These are phyloP conservation scores for Tilletiaria anomala DNA, from an alignment of 1,284 basidiomycete species.

Conservation along the genomic window DNA sequence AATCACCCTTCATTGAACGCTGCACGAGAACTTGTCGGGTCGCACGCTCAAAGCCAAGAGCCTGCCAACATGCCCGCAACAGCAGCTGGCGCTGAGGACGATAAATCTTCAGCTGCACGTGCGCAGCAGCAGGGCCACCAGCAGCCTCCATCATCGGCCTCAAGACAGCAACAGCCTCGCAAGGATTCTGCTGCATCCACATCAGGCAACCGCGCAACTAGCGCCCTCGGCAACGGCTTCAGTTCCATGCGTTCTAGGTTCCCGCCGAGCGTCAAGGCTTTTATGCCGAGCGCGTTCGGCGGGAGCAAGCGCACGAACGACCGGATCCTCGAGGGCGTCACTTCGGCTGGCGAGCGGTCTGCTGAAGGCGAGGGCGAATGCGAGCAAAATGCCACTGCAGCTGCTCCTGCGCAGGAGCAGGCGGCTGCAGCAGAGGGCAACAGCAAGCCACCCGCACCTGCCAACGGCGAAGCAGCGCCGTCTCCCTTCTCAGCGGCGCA, in stretches of 20 bases:
- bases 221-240: slow-evolving; percentile 17
- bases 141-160: slow-evolving; percentile 1
- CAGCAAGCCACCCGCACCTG: too few relatives aligned
- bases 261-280: slow-evolving; percentile 32
- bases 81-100: not conserved
- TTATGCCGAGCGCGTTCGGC: slow-evolving; percentile 32
- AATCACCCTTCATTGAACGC: too few relatives aligned
- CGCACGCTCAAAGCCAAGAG: not conserved
- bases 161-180: slow-evolving; percentile 2
- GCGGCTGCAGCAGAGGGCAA: too few relatives aligned
- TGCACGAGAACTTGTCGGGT: too few relatives aligned
- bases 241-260: slow-evolving; percentile 32
- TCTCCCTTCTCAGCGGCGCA: too few relatives aligned
- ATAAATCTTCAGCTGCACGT: not conserved
- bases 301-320: slow-evolving; percentile 26
- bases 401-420: too few relatives aligned
- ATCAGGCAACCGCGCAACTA: slow-evolving; percentile 2
- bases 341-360: too few relatives aligned
- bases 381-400: too few relatives aligned
- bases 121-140: slow-evolving; percentile 1
- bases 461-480: too few relatives aligned
- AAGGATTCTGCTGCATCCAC: slow-evolving; percentile 13
- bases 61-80: not conserved
- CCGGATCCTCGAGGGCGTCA: slow-evolving; percentile 23
- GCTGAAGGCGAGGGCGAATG: slow-evolving; percentile 9